These are phyloP conservation scores for Arthrobotrys musiformis DNA, from an alignment of 2,329 filamentous ascomycete species.

Conservation along the genomic window DNA sequence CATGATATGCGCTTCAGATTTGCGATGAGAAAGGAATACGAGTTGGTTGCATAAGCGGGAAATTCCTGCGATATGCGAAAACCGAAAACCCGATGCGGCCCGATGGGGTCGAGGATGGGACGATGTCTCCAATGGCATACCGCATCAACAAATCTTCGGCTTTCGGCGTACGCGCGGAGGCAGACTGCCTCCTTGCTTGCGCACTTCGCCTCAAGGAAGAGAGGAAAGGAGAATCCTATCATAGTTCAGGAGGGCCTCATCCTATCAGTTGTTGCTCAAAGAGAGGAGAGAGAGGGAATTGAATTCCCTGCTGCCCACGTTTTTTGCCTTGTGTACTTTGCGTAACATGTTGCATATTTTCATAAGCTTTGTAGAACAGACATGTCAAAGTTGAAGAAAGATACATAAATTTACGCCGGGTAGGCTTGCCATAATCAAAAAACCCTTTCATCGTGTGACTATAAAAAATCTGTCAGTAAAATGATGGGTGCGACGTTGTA, in stretches of 20 bases:
- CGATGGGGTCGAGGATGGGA: neutral
- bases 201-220: constrained; percentile 24
- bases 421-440: neutral
- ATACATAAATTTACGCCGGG: neutral
- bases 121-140: constrained; percentile 2
- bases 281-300: neutral
- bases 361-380: neutral
- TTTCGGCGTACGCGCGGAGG: constrained; percentile 13
- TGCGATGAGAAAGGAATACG: neutral
- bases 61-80: constrained; percentile 18
- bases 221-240: constrained; percentile 2
- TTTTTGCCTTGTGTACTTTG: constrained; percentile 23
- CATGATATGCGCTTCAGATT: constrained; percentile 18
- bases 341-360: constrained; percentile 6
- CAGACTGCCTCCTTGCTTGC: constrained; percentile 1
- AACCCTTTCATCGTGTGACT: constrained; percentile 9
- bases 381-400: neutral
- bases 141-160: constrained; percentile 12
- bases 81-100: constrained; percentile 14
- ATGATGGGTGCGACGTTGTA: neutral
- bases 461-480: neutral
- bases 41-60: neutral
- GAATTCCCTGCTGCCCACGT: constrained; percentile 33
- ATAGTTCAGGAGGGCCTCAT: neutral
- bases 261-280: neutral